These are phyloP conservation scores for Diutina rugosa DNA, from an alignment of 1,139 yeast genomes.

Conservation along the genomic window DNA sequence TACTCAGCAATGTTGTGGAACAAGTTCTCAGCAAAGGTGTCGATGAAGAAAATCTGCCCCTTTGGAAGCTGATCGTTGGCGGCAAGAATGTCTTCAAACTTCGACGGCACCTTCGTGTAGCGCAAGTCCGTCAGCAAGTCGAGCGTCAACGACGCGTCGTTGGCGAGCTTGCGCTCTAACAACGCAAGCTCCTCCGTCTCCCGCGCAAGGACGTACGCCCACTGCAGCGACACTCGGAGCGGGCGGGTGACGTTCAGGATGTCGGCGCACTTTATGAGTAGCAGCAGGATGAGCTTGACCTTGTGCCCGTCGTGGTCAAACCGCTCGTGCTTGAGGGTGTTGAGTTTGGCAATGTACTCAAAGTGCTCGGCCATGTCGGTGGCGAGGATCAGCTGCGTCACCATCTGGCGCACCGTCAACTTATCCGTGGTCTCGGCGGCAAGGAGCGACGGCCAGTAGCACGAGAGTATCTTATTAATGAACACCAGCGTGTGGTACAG, in stretches of 20 bases:
- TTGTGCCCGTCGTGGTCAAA: conserved; percentile 14
- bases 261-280: conserved; percentile 86
- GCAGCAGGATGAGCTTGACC: conserved; percentile 42
- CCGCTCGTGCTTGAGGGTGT: conserved; percentile 6
- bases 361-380: conserved; percentile 93
- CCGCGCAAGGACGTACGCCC: conserved; percentile 70
- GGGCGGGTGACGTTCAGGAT: conserved; percentile 86
- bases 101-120: conserved; percentile 18
- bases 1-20: conserved; percentile 50
- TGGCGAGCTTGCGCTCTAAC: conserved; percentile 31
- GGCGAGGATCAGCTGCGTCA: conserved; percentile 49
- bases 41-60: conserved; percentile 80
- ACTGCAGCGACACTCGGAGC: conserved; percentile 59
- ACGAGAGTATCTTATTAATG: conserved; percentile 37
- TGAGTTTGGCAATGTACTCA: conserved; percentile 46
- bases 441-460: conserved; percentile 51
- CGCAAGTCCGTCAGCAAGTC: conserved; percentile 9
- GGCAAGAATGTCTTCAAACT: conserved; percentile 24
- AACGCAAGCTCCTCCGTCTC: conserved; percentile 63
- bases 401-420: conserved; percentile 16
- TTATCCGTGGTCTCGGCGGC: conserved; percentile 6
- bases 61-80: conserved; percentile 40
- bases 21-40: conserved; percentile 67
- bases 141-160: conserved; percentile 3
- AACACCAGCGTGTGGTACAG: conserved; percentile 74